Percentiles rank a stretch among this genome's conserved stretches.
These are phyloP conservation scores for Capronia epimyces DNA, from an alignment of 2,329 filamentous ascomycete genomes.

Conservation along the genomic window DNA sequence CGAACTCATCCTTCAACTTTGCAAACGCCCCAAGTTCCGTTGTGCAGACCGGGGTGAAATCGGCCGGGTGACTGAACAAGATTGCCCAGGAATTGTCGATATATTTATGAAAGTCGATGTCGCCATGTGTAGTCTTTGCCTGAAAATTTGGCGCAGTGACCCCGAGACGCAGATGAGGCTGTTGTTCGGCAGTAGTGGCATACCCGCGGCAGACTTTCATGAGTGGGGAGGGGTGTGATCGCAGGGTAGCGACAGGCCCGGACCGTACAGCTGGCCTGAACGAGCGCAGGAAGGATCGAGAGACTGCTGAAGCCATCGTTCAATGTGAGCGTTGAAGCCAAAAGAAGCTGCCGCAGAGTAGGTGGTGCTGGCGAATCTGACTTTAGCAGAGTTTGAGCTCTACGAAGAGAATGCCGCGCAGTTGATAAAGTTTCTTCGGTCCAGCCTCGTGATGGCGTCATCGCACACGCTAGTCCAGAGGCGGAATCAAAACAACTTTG, in stretches of 20 bases:
- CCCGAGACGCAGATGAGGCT: conserved; percentile 58
- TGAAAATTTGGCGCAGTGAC: conserved; percentile 63
- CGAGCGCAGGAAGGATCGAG: conserved; percentile 8
- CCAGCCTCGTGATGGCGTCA: too few relatives aligned
- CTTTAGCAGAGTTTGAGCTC: neutral
- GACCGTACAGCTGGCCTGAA: conserved; percentile 4
- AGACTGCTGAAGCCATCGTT: conserved; percentile 10
- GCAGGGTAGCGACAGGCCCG: neutral
- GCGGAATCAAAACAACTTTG: too few relatives aligned
- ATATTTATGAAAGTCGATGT: conserved; percentile 65
- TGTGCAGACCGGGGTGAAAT: conserved; percentile 93
- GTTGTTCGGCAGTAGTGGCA: conserved; percentile 14
- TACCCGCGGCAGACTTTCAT: conserved; percentile 5
- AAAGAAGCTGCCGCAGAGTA: neutral
- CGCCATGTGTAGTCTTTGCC: conserved; percentile 59
- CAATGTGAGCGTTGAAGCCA: neutral
- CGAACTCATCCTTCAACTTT: conserved; percentile 81
- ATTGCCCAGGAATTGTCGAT: conserved; percentile 64
- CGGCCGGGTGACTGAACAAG: conserved; percentile 66
- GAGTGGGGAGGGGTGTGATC: neutral
- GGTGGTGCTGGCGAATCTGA: too few relatives aligned
- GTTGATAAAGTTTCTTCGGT: too few relatives aligned
- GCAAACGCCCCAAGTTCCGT: conserved; percentile 92
- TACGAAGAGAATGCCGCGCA: too few relatives aligned
- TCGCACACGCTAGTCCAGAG: too few relatives aligned